Evolutionary conservation across 1,139 yeast species (phyloP), one percentile per base, ranked within the genome.

Genomic region (Pichia sp.): DNA sequence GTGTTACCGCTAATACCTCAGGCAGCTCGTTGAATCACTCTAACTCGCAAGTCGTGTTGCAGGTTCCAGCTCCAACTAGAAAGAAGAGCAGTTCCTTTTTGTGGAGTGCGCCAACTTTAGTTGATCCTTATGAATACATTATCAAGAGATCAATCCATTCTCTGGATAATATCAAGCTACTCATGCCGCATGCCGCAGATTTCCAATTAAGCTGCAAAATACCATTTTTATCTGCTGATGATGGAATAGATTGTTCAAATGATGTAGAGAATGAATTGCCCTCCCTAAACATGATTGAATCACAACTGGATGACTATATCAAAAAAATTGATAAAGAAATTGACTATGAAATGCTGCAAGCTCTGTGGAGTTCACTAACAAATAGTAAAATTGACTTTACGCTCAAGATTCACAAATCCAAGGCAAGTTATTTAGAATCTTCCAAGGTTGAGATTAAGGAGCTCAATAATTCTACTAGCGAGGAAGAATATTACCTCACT

Each of bases 121-220:
- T 54, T 12, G 66, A 62, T 39, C 65, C 66, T 1, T 62, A 62
- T 33, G 54, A 49, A 5, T 51, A 53, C 29, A 55, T 62, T 12
- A 37, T 50, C 1, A 50, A 52, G 3, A 35, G 34, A 29, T 32
- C 33, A 14, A n/a, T 18, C 0, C 45, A 48, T 14, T 50, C 39
- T 6, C 16, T 56, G 2, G 36, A 47, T 13, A 36, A 40, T 0
- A 35, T 60, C 31, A 53, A 47, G 12, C 28, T 59, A 10, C 23
- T 33, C 10, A 11, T 20, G n/a, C 14, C 7, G 10, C 26, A 21
- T 15, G 22, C 34, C 3, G 18, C 13, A 10, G 44, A 41, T 3
- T 10, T 43, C 2, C 27, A 38, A 1, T 36, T 53, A 4, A 37
- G 35, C 8, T 38, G 41, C 6, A 35, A 34, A 3, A 56, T 52